These are phyloP conservation scores for Pugionium cornutum DNA, from an alignment of 345 rosid species.

Conservation along the genomic window DNA sequence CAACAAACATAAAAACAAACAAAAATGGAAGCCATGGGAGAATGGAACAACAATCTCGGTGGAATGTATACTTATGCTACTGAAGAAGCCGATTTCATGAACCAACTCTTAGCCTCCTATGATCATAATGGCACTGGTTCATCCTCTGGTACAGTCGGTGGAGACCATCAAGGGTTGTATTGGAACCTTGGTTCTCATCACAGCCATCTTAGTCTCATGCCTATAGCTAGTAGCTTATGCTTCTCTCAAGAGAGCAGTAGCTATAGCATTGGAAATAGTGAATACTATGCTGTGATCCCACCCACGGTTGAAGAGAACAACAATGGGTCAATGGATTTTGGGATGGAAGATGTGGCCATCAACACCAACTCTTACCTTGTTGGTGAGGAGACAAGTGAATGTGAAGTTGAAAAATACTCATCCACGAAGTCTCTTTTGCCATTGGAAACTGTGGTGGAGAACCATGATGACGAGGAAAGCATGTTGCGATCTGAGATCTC, in stretches of 20 bases:
- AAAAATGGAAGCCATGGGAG: constrained; percentile 63
- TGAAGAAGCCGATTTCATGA: constrained; percentile 84
- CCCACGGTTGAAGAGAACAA: constrained; percentile 41
- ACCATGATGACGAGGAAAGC: constrained; percentile 30
- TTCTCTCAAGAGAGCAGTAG: constrained; percentile 52
- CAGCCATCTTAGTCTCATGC: constrained; percentile 31
- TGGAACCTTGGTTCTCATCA: constrained; percentile 36
- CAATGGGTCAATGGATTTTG: constrained; percentile 45
- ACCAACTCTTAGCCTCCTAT: constrained; percentile 55
- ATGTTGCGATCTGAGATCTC: constrained; percentile 40
- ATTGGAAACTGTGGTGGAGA: constrained; percentile 38
- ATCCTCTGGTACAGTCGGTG: constrained; percentile 31
- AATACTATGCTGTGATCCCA: constrained; percentile 29
- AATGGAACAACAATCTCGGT: constrained; percentile 59
- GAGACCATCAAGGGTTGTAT: constrained; percentile 48
- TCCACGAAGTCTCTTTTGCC: constrained; percentile 33
- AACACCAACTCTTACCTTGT: constrained; percentile 52
- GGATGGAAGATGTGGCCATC: constrained; percentile 46
- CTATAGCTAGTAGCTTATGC: constrained; percentile 28
- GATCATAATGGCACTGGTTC: constrained; percentile 36
- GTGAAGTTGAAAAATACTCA: constrained; percentile 45
- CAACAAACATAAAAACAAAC: neutral
- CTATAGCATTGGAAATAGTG: constrained; percentile 37
- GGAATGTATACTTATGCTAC: constrained; percentile 53
- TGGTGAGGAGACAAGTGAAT: constrained; percentile 46